These are phyloP conservation scores for Piper betle DNA, from an alignment of 164 flowering plant species.

Conservation along the genomic window DNA sequence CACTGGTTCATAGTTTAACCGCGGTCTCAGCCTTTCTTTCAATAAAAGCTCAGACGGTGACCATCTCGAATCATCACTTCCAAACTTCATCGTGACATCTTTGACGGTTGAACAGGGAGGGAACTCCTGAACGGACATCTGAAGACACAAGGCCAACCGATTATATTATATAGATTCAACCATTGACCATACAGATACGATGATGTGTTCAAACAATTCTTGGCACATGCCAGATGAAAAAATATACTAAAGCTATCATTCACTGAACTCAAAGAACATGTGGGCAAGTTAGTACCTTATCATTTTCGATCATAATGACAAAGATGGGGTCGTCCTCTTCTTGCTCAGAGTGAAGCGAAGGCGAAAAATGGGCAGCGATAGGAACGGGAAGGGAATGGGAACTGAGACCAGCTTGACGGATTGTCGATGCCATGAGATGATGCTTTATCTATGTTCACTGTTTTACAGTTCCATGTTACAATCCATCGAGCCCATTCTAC, in stretches of 20 bases:
- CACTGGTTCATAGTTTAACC: slow-evolving; percentile 62
- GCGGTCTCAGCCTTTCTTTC: slow-evolving; percentile 78
- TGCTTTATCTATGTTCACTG: slow-evolving; percentile 40
- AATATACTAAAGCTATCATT: background rate
- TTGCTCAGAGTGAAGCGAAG: slow-evolving; percentile 31
- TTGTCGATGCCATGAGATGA: slow-evolving; percentile 28
- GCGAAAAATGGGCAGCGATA: slow-evolving; percentile 64
- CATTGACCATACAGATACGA: background rate
- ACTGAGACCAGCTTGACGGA: slow-evolving; percentile 46
- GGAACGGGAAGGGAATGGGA: slow-evolving; percentile 72
- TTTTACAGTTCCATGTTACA: slow-evolving; percentile 76
- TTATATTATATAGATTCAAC: background rate
- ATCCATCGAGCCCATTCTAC: slow-evolving; percentile 99
- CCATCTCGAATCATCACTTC: slow-evolving; percentile 51
- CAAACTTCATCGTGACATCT: slow-evolving; percentile 55
- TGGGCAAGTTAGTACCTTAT: slow-evolving; percentile 41
- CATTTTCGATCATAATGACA: slow-evolving; percentile 83
- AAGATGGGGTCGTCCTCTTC: slow-evolving; percentile 74
- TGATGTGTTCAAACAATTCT: background rate
- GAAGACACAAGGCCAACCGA: slow-evolving; percentile 14
- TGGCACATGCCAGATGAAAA: too few species aligned
- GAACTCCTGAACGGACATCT: slow-evolving; percentile 96
- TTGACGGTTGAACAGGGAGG: slow-evolving; percentile 61
- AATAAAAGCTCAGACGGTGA: slow-evolving; percentile 42
- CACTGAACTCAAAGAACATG: too few species aligned